These are phyloP conservation scores for Candida sp. DNA, from an alignment of 1,139 yeast genomes.

Conservation along the genomic window DNA sequence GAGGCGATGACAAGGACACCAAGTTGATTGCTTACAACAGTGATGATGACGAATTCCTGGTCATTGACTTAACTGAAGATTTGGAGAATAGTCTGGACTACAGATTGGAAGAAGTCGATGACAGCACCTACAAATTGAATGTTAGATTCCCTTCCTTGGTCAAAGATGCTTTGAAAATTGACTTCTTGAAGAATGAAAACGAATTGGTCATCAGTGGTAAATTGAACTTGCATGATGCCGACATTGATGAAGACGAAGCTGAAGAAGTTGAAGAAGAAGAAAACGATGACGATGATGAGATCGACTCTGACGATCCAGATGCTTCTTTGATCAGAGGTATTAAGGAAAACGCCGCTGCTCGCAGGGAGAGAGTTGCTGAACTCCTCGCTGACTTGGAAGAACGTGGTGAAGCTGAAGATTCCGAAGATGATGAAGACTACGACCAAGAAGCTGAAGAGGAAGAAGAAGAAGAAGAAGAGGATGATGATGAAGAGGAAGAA, in stretches of 20 bases:
- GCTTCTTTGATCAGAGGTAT: slow-evolving; percentile 24
- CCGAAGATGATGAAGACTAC: slow-evolving; percentile 37
- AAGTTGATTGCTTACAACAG: slow-evolving; percentile 33
- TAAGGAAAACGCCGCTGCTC: slow-evolving; percentile 24
- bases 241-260: slow-evolving; percentile 12
- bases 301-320: slow-evolving; percentile 24
- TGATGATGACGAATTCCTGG: slow-evolving; percentile 35
- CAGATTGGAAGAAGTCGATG: slow-evolving; percentile 45
- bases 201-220: slow-evolving; percentile 49
- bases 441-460: slow-evolving; percentile 24
- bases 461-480: slow-evolving; percentile 22
- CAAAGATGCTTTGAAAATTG: slow-evolving; percentile 46
- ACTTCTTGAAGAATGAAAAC: slow-evolving; percentile 46
- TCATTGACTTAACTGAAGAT: slow-evolving; percentile 49
- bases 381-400: slow-evolving; percentile 1
- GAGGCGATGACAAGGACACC: slow-evolving; percentile 18
- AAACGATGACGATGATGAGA: slow-evolving; percentile 32
- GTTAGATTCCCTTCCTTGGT: slow-evolving; percentile 50
- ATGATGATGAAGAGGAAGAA: slow-evolving; percentile 17
- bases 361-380: slow-evolving; percentile 23
- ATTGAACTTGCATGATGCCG: slow-evolving; percentile 37
- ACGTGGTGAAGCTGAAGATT: slow-evolving; percentile 31
- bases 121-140: slow-evolving; percentile 44
- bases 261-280: slow-evolving; percentile 18
- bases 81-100: slow-evolving; percentile 50